Evolutionary conservation across 2,329 filamentous ascomycete species (phyloP), one percentile per base, ranked within the genome.

Genomic region (Fusarium equiseti): DNA sequence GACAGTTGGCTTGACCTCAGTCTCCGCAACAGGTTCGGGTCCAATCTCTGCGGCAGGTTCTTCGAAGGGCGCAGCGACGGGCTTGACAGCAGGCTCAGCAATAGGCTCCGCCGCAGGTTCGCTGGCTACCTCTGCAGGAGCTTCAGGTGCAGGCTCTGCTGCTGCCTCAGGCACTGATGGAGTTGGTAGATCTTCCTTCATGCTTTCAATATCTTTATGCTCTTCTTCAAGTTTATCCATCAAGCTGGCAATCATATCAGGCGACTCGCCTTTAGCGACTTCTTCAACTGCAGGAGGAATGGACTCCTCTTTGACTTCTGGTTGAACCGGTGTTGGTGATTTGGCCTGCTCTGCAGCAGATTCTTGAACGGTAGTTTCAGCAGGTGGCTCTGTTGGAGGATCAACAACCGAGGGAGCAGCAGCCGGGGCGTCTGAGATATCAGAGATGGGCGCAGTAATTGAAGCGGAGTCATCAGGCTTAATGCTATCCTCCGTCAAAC

Each of bases 141-240:
- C 59, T 38, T 75, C 71, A 13, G 53, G 54, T 11, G 52, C 57
- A 4, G 62, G 38, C 24, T 74, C 65, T 38, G 59, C 42, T 9
- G 45, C 45, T 31, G 59, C 27, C 5, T 51, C 61, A 3, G 40
- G n/a, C 5, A 20, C 60, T 16, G 24, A 20, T 38, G 40, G 54
- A 20, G 48, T 38, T 16, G 35, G 35, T 26, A 46, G 22, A 43
- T 45, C 62, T 31, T 24, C 46, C 44, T 52, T 61, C 54, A 22
- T 44, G 32, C 48, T 59, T 38, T 58, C 59, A 26, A 27, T 70
- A 53, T 38, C 63, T 35, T 40, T 59, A 11, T 70, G 75, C 61
- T 84, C 82, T 32, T 81, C 79, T 59, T 85, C 81, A 38, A 85
- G 77, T 35, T 83, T 83, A 3, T 82, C 79, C 70, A 85, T 81